Base-by-base conservation (phyloP, 2,329 filamentous ascomycete genomes). In the Clonostachys rhizophaga region DNA sequence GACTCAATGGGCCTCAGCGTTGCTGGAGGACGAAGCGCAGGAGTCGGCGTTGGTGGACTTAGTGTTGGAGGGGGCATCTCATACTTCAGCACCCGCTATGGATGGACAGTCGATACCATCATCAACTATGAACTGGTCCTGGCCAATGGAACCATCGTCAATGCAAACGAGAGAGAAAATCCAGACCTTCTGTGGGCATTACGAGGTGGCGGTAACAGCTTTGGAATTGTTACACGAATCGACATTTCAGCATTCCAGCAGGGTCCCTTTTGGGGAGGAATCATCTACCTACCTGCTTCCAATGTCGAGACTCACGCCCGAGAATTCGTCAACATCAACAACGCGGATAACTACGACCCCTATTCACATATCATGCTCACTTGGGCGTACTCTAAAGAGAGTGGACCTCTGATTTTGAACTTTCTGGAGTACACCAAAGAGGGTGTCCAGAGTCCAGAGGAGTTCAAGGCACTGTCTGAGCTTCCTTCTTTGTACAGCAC, bases 61-160 rank as follows among this genome's bases (percentile, higher is more conserved):
- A 53, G 69, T 5, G 65, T 75, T 1, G 72, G 72, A 7, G 71
- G 75, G 30, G 76, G 76, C 11, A 68, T 77, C 20, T 74, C 72
- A 1, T 78, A 67, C 59, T 72, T 76, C 53, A 66, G 69, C 3
- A 65, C 67, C 0, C 59, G 58, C 1, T 58, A 68, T 24, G 71
- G 71, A 2, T 67, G 67, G 40, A 64, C 60, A 16, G 68, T 64
- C 46, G 71, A 72, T 48, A 65, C 59, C 34, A 56, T 73, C 11
- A 45, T 53, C 33, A 65, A 63, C 46, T 70, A 60, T 35, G 59
- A 72, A 45, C 59, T 76, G 17, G 70, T 76, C 5, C 60, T 72
- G 2, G 65, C 64, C 0, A 56, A 63, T 47, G 71, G 72, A 6
- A 44, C 50, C 6, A 63, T 75, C 37, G 56, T 72, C 30, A 62